Evolutionary conservation across 257 asterid genomes (phyloP).

Genomic region (Solanum clarkiae): DNA sequence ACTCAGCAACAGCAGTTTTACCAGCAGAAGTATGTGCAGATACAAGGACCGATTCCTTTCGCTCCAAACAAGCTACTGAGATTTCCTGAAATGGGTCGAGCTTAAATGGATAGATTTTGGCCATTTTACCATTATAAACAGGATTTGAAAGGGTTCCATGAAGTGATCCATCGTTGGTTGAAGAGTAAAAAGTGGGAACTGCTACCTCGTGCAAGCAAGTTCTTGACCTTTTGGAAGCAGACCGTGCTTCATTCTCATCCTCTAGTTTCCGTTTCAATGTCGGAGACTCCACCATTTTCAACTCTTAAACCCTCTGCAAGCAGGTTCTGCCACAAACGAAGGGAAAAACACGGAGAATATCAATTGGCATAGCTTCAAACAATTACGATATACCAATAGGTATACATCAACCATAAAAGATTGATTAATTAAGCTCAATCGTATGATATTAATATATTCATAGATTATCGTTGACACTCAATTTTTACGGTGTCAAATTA

Average conservation of each 20-base stretch:
- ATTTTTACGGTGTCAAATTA: no score
- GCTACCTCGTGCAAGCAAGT: slow-evolving; percentile 98
- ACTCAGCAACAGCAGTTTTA: slow-evolving; percentile 96
- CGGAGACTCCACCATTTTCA: neutral
- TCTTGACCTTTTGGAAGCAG: slow-evolving; percentile 38
- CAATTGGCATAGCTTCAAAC: neutral
- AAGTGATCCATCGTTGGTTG: slow-evolving; percentile 45
- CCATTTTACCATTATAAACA: slow-evolving; percentile 49
- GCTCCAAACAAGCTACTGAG: slow-evolving; percentile 79
- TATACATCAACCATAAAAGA: no score
- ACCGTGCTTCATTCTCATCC: neutral
- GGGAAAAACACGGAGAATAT: neutral
- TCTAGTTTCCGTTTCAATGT: neutral
- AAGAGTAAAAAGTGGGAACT: slow-evolving; percentile 49
- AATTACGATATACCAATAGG: no score
- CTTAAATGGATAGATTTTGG: slow-evolving; percentile 63
- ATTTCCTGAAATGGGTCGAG: slow-evolving; percentile 91
- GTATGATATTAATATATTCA: no score
- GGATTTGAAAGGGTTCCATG: slow-evolving; percentile 81
- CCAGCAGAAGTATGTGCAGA: slow-evolving; percentile 99
- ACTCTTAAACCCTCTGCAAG: neutral
- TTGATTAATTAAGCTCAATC: no score
- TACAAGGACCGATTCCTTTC: slow-evolving; percentile 79
- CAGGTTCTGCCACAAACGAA: neutral
- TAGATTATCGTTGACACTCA: no score